phyloP scores from a whole-genome alignment of 2,329 filamentous ascomycete species.

The Alternaria alternata region DNA sequence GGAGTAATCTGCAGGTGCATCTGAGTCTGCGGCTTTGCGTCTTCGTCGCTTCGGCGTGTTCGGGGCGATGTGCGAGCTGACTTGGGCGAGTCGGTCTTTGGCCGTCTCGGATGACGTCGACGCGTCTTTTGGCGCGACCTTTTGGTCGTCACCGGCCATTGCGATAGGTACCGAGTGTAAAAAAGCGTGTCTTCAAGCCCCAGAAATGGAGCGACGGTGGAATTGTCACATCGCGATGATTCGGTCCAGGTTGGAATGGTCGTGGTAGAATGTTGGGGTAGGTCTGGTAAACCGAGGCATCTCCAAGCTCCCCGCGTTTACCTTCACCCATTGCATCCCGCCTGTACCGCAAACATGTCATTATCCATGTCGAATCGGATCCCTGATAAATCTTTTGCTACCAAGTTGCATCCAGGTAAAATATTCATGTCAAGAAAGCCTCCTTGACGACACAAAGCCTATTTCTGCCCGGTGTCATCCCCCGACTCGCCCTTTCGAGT shows the following conservation, averaged over 20 bases:
- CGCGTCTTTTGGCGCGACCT: conserved; percentile 25
- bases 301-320: conserved; percentile 31
- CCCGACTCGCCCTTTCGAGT: neutral
- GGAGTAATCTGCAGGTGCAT: conserved; percentile 67
- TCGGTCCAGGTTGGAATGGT: conserved; percentile 5
- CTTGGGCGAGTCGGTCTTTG: conserved; percentile 57
- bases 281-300: conserved; percentile 42
- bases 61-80: conserved; percentile 55
- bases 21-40: conserved; percentile 47
- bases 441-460: neutral
- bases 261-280: conserved; percentile 17
- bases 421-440: no score
- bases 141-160: conserved; percentile 38
- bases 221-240: conserved; percentile 29
- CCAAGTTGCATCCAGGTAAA: neutral
- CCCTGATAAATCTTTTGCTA: neutral
- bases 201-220: conserved; percentile 18
- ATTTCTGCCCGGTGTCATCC: neutral
- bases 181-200: conserved; percentile 9
- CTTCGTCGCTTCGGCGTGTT: conserved; percentile 49
- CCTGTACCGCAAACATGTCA: neutral
- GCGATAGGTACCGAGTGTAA: neutral
- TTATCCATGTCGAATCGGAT: neutral
- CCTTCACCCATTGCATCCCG: conserved; percentile 9
- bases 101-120: conserved; percentile 42